Base-by-base conservation (phyloP, 805 yeast genomes). In the Zygotorulaspora florentina region DNA sequence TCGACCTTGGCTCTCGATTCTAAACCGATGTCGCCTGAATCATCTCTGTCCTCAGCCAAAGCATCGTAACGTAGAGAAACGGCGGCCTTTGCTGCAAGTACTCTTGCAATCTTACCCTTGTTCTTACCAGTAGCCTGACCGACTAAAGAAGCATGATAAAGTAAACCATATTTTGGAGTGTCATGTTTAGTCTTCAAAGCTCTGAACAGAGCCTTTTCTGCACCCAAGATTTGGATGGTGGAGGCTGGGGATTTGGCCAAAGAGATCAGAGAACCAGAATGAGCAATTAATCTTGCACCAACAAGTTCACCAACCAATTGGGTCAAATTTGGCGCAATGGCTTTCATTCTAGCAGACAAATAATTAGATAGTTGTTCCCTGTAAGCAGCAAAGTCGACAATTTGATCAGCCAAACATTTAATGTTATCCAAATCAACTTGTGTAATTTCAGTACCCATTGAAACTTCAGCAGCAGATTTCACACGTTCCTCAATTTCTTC, bases 381-480 rank as follows among this genome's bases (percentile, higher is more conserved):
- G 80, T 93, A 93, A 54, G 88, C 87, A 53, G 98, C 83, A 68
- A 93, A 87, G 68, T 87, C 96, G 58, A 91, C 91, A 65, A 93
- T 91, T 73, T 93, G 98, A 51, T 87, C 93, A 57, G 99, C 99
- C 59, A 93, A 78, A 51, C 89, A 83, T 67, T 79, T 79, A 69
- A 93, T 91, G 76, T 91, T 91, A 50, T 78, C 77, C 62, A 93
- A 77, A 71, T 93, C 99, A 55, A 77, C 76, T 51, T 85, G 90
- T 47, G 98, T 91, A 69, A 93, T 91, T 72, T 93, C 99, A 51
- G 98, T 93, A 76, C 99, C 99, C 99, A 93, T 93, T 42, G 98
- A 90, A 56, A 93, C 89, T 76, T 93, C 98, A 57, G 99, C 98
- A 57, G 98, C 96, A 46, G 89, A 70, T 74, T 93, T 93, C 45